A percentile compares a stretch with the other conserved stretches of the same genome.
phyloP scores from a whole-genome alignment of 228 moss, liverwort and hornwort genomes.

The Sphagnum magellanicum region DNA sequence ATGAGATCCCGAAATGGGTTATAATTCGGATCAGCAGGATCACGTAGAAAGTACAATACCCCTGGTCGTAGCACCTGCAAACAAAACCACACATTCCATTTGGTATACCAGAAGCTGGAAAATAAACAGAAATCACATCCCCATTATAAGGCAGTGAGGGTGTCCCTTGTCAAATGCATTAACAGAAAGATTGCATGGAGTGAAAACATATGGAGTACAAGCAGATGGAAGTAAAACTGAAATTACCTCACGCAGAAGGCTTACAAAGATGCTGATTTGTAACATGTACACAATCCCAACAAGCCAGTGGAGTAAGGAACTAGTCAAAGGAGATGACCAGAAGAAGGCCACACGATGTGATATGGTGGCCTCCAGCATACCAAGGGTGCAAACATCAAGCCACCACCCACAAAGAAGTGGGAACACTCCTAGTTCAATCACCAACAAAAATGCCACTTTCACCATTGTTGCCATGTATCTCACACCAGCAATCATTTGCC shows the following conservation, averaged over 20 bases:
- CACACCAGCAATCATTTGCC: conserved; percentile 47
- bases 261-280: conserved; percentile 59
- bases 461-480: conserved; percentile 45
- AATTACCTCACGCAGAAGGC: conserved; percentile 47
- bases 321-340: conserved; percentile 55
- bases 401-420: conserved; percentile 67
- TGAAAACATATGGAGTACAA: background rate
- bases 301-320: conserved; percentile 61
- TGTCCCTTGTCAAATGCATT: too few relatives aligned
- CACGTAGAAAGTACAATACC: conserved; percentile 43
- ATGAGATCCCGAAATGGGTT: conserved; percentile 58
- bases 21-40: conserved; percentile 53
- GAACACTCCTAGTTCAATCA: conserved; percentile 56
- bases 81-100: background rate
- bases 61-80: conserved; percentile 56
- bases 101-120: background rate
- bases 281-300: conserved; percentile 60
- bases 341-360: conserved; percentile 48
- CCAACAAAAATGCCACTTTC: conserved; percentile 44
- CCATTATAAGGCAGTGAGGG: background rate
- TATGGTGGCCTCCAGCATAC: conserved; percentile 43
- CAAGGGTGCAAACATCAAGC: conserved; percentile 66
- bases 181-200: background rate
- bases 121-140: background rate
- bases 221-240: background rate